Percentiles rank a stretch among this genome's conserved stretches.
phyloP scores from a whole-genome alignment of 371 early-diverging fungal genomes.

The Lichtheimia ramosa region DNA sequence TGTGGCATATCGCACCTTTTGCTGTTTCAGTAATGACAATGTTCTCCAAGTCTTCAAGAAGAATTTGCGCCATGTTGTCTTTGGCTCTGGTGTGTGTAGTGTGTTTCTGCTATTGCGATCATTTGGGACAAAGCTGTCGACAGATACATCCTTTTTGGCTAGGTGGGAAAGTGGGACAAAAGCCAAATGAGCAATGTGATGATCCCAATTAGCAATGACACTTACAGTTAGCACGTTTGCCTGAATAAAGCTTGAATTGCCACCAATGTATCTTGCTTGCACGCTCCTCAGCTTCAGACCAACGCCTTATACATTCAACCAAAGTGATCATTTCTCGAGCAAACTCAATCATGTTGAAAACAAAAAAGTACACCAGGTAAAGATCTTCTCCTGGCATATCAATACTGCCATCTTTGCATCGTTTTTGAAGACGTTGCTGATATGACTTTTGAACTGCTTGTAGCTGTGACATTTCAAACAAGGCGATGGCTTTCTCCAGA shows the following conservation, averaged over 20 bases:
- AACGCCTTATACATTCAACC: constrained; percentile 52
- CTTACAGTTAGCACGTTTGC: no score
- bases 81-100: constrained; percentile 70
- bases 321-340: constrained; percentile 59
- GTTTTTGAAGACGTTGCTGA: constrained; percentile 6
- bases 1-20: constrained; percentile 69
- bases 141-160: background rate
- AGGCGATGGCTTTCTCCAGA: constrained; percentile 37
- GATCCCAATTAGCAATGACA: no score
- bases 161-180: background rate
- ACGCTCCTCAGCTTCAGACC: constrained; percentile 16
- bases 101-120: constrained; percentile 55
- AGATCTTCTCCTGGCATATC: constrained; percentile 59
- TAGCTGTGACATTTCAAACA: constrained; percentile 44
- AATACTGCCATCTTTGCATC: background rate
- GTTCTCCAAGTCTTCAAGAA: constrained; percentile 60
- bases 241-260: background rate
- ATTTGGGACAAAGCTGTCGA: constrained; percentile 18
- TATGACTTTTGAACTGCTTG: constrained; percentile 35
- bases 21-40: constrained; percentile 58
- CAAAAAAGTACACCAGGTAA: constrained; percentile 75
- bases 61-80: constrained; percentile 49
- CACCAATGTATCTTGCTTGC: constrained; percentile 7
- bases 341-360: constrained; percentile 75
- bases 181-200: no score